A percentile compares a stretch with the other conserved stretches of the same genome.
Conservation (phyloP, 2,329 filamentous ascomycete species). For the Dactylellina leptospora region DNA sequence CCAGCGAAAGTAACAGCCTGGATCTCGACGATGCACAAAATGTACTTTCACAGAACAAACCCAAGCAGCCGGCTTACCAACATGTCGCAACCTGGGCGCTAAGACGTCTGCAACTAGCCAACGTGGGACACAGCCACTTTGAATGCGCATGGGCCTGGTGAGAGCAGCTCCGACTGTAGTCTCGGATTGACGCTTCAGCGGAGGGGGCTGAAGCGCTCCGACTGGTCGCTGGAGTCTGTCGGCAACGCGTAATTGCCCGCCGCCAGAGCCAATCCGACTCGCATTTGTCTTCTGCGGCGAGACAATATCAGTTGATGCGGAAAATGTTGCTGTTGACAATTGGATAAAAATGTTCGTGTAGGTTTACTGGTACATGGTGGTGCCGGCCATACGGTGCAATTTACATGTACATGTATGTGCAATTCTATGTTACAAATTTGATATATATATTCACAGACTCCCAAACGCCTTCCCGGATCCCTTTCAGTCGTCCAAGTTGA, state of each 20-base stretch:
- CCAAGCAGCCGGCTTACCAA: neutral
- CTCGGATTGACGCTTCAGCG: too few relatives aligned
- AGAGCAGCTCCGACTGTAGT: too few relatives aligned
- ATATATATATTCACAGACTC: neutral
- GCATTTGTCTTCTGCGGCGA: neutral
- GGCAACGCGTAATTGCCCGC: conserved; percentile 16
- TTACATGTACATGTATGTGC: neutral
- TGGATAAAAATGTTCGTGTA: too few relatives aligned
- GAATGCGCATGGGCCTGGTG: too few relatives aligned
- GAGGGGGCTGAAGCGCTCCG: too few relatives aligned
- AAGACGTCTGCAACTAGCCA: neutral
- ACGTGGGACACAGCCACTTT: conserved; percentile 3
- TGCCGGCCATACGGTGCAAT: too few relatives aligned
- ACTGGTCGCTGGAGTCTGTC: neutral
- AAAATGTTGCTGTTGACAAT: too few relatives aligned
- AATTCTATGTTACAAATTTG: too few relatives aligned
- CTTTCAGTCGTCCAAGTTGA: conserved; percentile 23
- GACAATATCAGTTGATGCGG: neutral
- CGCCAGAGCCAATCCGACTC: conserved; percentile 6
- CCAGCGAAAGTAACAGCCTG: too few relatives aligned
- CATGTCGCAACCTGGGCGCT: neutral
- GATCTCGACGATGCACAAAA: conserved; percentile 2
- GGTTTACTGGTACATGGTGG: neutral
- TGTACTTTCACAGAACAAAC: neutral
- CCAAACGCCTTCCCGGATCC: neutral